phyloP scores from a whole-genome alignment of 2,329 filamentous ascomycete genomes.

The Aspergillus pseudoviridinutans region DNA sequence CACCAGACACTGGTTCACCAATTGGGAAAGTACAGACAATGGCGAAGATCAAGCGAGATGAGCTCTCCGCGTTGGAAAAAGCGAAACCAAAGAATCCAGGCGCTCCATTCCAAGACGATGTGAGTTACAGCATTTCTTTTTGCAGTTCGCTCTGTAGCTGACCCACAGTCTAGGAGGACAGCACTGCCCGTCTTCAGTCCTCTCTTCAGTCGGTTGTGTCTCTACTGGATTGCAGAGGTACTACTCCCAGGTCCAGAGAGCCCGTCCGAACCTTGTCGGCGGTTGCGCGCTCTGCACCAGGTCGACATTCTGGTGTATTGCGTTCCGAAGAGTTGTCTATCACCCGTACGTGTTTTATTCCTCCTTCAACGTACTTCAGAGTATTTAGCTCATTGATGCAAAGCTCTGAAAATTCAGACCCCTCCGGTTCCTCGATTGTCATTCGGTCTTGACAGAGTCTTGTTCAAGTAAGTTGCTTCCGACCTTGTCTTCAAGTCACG shows the following conservation, averaged over 20 bases:
- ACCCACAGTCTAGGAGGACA: background rate
- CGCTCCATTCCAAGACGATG: background rate
- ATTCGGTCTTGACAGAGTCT: constrained; percentile 78
- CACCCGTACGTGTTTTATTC: constrained; percentile 11
- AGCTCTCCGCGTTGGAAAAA: background rate
- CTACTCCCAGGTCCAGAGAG: background rate
- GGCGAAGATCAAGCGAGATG: background rate
- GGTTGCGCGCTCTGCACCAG: constrained; percentile 8
- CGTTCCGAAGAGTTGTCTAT: constrained; percentile 1
- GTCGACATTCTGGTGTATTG: constrained; percentile 5
- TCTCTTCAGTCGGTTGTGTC: constrained; percentile 4
- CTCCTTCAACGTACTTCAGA: background rate
- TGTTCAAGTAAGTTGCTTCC: constrained; percentile 67
- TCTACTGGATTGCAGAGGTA: background rate
- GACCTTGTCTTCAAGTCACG: background rate
- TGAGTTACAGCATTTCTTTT: background rate
- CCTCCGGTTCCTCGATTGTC: constrained; percentile 60
- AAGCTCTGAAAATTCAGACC: constrained; percentile 42
- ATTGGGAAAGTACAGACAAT: background rate
- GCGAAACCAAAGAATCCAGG: background rate
- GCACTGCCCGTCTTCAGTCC: constrained; percentile 2
- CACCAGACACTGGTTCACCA: background rate
- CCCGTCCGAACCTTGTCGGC: constrained; percentile 8
- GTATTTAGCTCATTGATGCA: constrained; percentile 1
- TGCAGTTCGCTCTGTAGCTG: background rate